phyloP scores from a whole-genome alignment of 1,284 basidiomycete genomes.

The Ceratobasidium papillatum region DNA sequence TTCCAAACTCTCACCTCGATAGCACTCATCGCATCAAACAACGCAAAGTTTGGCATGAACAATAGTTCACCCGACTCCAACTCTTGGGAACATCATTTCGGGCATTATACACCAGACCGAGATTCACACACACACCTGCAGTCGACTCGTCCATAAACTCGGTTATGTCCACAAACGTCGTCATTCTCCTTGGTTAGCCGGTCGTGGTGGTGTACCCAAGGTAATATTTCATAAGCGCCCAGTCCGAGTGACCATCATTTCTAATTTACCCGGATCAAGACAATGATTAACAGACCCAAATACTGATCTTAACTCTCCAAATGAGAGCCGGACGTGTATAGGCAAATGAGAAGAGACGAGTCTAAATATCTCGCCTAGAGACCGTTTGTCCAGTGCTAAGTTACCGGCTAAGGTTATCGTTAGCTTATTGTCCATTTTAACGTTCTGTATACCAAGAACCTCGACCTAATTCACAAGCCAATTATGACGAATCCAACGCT shows the following conservation, averaged over 20 bases:
- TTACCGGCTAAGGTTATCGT: background rate
- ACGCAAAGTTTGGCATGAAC: constrained; percentile 73
- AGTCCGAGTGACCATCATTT: background rate
- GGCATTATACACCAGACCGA: constrained; percentile 40
- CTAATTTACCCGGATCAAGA: constrained; percentile 4
- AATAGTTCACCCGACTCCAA: constrained; percentile 72
- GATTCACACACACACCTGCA: constrained; percentile 57
- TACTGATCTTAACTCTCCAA: background rate
- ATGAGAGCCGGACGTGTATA: constrained; percentile 12
- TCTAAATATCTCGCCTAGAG: background rate
- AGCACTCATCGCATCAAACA: constrained; percentile 90
- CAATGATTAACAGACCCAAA: constrained; percentile 6
- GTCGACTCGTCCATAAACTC: constrained; percentile 65
- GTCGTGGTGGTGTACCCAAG: background rate
- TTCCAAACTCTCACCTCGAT: constrained; percentile 81
- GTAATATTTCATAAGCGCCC: constrained; percentile 25
- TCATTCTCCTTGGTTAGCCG: constrained; percentile 10
- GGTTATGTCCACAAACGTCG: constrained; percentile 60
- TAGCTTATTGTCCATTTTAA: background rate
- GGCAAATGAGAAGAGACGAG: background rate
- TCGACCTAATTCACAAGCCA: constrained; percentile 1
- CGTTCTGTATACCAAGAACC: background rate
- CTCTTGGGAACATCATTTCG: too few species aligned
- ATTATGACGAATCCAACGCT: background rate
- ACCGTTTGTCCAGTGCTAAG: background rate